Conservation (phyloP, 2,329 filamentous ascomycete genomes). For the Whalleya microplaca region DNA sequence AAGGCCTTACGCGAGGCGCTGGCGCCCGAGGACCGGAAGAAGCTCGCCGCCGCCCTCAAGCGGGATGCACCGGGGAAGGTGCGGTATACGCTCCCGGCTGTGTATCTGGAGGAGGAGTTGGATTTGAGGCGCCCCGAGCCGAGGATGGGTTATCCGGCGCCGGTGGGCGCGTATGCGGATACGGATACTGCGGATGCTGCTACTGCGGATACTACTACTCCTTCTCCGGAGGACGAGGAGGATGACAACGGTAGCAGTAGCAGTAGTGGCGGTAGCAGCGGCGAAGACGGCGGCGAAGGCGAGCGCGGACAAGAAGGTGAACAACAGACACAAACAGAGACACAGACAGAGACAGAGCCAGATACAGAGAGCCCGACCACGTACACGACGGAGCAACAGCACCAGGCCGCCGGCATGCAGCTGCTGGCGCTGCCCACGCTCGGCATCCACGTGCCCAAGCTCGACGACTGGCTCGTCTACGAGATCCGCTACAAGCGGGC, state of each 20-base stretch:
- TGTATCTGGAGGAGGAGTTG: conserved; percentile 48
- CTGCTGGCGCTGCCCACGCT: conserved; percentile 59
- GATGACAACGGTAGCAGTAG: too few species aligned
- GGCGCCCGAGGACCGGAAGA: conserved; percentile 34
- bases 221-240: too few species aligned
- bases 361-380: background rate
- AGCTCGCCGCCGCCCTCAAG: conserved; percentile 49
- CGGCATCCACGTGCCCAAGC: conserved; percentile 49
- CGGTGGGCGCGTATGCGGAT: too few species aligned
- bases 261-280: too few species aligned
- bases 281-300: too few species aligned
- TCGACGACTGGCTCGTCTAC: conserved; percentile 53
- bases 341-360: too few species aligned
- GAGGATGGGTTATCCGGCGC: conserved; percentile 24
- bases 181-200: too few species aligned
- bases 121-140: conserved; percentile 9
- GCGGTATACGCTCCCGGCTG: conserved; percentile 57
- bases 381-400: conserved; percentile 2
- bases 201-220: too few species aligned
- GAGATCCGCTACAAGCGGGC: conserved; percentile 56
- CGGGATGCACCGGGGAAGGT: conserved; percentile 58
- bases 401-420: conserved; percentile 36
- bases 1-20: conserved; percentile 54
- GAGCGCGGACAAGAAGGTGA: background rate
- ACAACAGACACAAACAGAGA: too few species aligned